phyloP scores from a whole-genome alignment of 2,329 filamentous ascomycete species.

The Penicillium sp. region DNA sequence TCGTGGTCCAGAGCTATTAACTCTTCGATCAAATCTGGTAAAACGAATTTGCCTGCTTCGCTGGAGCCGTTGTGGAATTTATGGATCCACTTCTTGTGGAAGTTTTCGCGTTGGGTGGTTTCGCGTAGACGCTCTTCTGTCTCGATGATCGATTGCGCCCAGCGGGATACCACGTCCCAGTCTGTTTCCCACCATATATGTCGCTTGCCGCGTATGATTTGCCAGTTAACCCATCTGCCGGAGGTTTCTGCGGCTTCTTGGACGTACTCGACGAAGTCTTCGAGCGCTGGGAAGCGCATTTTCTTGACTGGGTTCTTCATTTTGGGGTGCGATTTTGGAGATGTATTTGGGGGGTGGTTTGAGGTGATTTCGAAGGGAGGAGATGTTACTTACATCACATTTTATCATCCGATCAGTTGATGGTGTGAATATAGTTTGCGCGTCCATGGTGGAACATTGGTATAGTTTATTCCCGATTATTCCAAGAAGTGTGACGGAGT shows the following conservation, averaged over 20 bases:
- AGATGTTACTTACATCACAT: constrained; percentile 9
- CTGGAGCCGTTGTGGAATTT: not conserved
- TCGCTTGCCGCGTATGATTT: constrained; percentile 6
- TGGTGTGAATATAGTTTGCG: not conserved
- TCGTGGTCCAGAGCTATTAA: constrained; percentile 3
- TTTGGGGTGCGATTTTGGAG: not conserved
- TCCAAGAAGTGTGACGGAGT: not conserved
- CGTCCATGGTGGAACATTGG: not conserved
- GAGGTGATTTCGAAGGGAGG: not conserved
- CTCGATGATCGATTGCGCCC: constrained; percentile 11
- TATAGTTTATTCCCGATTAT: not conserved
- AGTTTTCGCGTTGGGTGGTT: constrained; percentile 3
- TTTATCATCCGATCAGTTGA: constrained; percentile 6
- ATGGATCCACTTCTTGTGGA: constrained; percentile 4
- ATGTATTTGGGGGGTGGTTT: not conserved
- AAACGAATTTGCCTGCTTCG: not conserved
- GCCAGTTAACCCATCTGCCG: not conserved
- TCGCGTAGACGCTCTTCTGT: constrained; percentile 5
- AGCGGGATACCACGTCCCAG: not conserved
- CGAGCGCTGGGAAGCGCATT: not conserved
- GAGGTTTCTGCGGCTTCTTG: not conserved
- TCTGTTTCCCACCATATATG: constrained; percentile 9
- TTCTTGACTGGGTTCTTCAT: constrained; percentile 1
- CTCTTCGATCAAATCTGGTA: constrained; percentile 7
- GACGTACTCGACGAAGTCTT: not conserved